phyloP scores from a whole-genome alignment of 169 alveolate species.

The Plasmodium blacklocki region DNA sequence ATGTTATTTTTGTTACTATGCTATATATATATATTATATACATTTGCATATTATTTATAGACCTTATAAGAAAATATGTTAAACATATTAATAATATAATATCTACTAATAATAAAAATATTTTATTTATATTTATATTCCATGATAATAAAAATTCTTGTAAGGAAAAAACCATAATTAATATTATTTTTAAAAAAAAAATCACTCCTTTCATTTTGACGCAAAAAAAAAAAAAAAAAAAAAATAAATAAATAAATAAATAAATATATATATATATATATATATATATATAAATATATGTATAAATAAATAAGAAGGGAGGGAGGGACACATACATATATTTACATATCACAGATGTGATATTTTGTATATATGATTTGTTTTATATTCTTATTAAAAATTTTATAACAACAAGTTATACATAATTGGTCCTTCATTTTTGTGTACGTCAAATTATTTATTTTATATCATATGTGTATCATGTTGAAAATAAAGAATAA shows the following conservation, averaged over 20 bases:
- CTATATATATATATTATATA: constrained; percentile 56
- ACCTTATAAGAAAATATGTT: constrained; percentile 23
- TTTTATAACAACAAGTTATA: too few species aligned
- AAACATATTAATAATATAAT: not conserved
- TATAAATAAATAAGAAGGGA: too few species aligned
- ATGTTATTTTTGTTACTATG: constrained; percentile 51
- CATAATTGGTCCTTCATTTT: too few species aligned
- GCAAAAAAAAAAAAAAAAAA: not conserved
- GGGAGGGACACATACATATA: too few species aligned
- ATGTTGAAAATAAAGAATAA: too few species aligned
- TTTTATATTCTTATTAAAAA: too few species aligned
- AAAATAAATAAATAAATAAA: not conserved
- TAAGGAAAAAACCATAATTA: constrained; percentile 8
- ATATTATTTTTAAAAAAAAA: constrained; percentile 14
- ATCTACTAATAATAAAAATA: constrained; percentile 3
- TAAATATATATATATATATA: too few species aligned
- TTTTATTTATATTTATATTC: constrained; percentile 8
- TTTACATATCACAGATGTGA: too few species aligned
- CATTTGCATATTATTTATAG: constrained; percentile 41
- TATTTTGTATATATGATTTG: too few species aligned
- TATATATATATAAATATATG: not conserved
- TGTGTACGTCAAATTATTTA: too few species aligned
- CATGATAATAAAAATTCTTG: constrained; percentile 23
- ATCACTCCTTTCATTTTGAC: constrained; percentile 16
- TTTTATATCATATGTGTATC: too few species aligned